phyloP scores from a whole-genome alignment of 2,329 filamentous ascomycete species.

The Fulvia fulva region DNA sequence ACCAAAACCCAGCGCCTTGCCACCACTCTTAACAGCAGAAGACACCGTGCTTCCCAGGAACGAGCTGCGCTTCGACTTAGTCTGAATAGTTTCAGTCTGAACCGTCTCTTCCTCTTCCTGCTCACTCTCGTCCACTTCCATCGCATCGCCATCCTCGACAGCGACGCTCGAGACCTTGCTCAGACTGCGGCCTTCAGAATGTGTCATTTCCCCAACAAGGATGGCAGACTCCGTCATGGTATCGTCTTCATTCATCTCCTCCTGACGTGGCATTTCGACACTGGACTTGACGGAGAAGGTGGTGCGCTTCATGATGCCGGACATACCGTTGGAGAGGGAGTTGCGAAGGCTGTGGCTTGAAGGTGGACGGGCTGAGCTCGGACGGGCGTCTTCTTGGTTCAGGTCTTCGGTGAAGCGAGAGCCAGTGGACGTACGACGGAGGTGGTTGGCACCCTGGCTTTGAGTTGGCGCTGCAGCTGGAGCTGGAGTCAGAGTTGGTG shows the following conservation, averaged over 20 bases:
- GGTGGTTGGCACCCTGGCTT: background rate
- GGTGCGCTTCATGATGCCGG: conserved; percentile 15
- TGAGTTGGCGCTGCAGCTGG: background rate
- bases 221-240: background rate
- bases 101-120: background rate
- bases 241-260: conserved; percentile 9
- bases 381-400: conserved; percentile 8
- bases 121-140: background rate
- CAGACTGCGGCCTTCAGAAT: background rate
- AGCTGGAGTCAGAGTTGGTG: background rate
- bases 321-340: background rate
- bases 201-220: background rate
- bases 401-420: conserved; percentile 21
- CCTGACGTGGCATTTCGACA: conserved; percentile 9
- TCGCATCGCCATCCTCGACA: background rate
- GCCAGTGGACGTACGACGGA: conserved; percentile 18
- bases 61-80: background rate
- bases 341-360: conserved; percentile 5
- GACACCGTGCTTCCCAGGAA: background rate
- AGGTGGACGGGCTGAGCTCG: conserved; percentile 9
- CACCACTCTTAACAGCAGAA: background rate
- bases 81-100: too few relatives aligned
- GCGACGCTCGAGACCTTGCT: conserved; percentile 3
- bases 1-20: background rate
- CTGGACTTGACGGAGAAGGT: conserved; percentile 15